A percentile compares a stretch with the other conserved stretches of the same genome.
These are phyloP conservation scores for Aegilops umbellulata DNA, from an alignment of 176 grass and related monocot species.

Conservation along the genomic window DNA sequence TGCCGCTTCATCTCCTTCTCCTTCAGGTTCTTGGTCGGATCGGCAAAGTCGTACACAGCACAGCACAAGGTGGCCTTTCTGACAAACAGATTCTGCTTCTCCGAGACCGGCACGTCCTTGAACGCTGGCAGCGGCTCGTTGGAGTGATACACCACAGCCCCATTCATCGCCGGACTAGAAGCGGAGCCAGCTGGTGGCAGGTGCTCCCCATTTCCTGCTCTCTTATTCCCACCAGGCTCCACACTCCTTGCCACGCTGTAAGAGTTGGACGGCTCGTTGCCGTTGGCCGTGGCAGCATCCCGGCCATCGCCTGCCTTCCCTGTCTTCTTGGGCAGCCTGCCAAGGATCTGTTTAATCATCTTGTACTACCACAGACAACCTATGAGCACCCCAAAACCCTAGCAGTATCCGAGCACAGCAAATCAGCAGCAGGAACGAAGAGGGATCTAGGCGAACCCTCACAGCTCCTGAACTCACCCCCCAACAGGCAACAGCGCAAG, in stretches of 20 bases:
- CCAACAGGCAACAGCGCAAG: not conserved
- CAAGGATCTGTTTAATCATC: slow-evolving; percentile 98
- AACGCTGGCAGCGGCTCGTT: slow-evolving; percentile 77
- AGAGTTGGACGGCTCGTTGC: slow-evolving; percentile 57
- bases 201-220: slow-evolving; percentile 50
- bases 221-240: slow-evolving; percentile 51
- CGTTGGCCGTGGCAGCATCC: slow-evolving; percentile 44
- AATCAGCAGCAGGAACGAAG: not conserved
- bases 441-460: slow-evolving; percentile 20
- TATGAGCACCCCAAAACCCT: slow-evolving; percentile 26
- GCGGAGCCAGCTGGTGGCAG: slow-evolving; percentile 29
- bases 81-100: slow-evolving; percentile 79
- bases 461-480: not conserved
- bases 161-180: slow-evolving; percentile 41
- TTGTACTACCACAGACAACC: not conserved
- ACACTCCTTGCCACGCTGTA: slow-evolving; percentile 51
- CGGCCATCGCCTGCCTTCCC: slow-evolving; percentile 71
- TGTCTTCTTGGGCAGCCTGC: slow-evolving; percentile 72
- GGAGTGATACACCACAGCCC: slow-evolving; percentile 41
- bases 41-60: slow-evolving; percentile 62
- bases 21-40: slow-evolving; percentile 74
- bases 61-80: slow-evolving; percentile 85
- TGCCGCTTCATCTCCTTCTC: slow-evolving; percentile 90
- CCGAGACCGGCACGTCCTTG: slow-evolving; percentile 73
- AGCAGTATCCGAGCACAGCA: slow-evolving; percentile 5